These are phyloP conservation scores for Haplosporangium gracile DNA, from an alignment of 192 early-diverging fungal genomes.

Conservation along the genomic window DNA sequence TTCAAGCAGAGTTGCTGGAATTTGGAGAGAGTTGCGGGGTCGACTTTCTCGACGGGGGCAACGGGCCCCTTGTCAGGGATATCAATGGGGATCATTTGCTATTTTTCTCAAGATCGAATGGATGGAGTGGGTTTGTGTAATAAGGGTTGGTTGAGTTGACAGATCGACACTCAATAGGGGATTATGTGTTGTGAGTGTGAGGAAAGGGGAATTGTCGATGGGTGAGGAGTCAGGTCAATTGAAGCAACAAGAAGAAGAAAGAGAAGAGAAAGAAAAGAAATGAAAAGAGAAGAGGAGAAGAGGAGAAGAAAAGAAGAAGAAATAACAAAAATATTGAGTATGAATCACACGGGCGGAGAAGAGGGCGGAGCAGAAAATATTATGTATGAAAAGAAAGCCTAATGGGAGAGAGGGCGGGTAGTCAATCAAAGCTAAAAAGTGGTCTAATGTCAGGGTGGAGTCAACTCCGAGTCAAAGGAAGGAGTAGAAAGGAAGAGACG, in stretches of 20 bases:
- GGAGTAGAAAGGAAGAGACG: too few species aligned
- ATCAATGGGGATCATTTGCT: slow-evolving; percentile 18
- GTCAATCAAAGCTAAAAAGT: background rate
- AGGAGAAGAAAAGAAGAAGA: slow-evolving; percentile 2
- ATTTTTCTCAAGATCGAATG: background rate
- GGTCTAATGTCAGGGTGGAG: background rate
- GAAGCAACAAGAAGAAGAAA: slow-evolving; percentile 1
- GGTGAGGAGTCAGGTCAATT: background rate
- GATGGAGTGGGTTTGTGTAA: background rate
- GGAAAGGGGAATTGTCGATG: background rate
- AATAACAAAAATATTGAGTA: background rate
- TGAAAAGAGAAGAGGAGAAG: slow-evolving; percentile 2
- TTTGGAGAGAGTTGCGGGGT: slow-evolving; percentile 6
- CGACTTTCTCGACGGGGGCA: background rate
- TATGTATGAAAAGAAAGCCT: background rate
- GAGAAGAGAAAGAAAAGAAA: too few species aligned
- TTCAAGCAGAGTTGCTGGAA: slow-evolving; percentile 30
- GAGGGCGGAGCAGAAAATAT: background rate
- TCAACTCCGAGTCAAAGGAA: background rate
- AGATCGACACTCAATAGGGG: background rate
- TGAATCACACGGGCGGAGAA: background rate
- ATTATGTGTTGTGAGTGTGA: too few species aligned
- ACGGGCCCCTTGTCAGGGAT: slow-evolving; percentile 14
- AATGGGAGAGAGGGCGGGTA: background rate
- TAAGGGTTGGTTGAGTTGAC: background rate